Percentiles rank a stretch among this genome's conserved stretches.
Evolutionary conservation across 805 yeast species (phyloP).

Genomic region (Lachancea dasiensis): DNA sequence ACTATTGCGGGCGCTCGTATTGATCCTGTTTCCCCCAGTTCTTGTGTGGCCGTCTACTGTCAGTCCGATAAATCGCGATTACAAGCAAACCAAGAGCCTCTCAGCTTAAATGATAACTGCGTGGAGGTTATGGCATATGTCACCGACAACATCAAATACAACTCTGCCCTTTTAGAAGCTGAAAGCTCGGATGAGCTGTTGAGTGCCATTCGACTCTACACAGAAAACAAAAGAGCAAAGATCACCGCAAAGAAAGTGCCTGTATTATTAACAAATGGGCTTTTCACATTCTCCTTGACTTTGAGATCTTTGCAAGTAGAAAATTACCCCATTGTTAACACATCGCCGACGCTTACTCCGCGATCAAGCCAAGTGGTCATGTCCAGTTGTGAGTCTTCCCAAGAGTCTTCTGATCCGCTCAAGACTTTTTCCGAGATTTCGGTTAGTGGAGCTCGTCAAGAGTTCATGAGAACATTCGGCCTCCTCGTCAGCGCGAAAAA

Average conservation of each 20-base stretch:
- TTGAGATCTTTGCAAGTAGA: slow-evolving; percentile 1
- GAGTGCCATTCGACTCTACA: neutral
- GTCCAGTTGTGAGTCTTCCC: slow-evolving; percentile 5
- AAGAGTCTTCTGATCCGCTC: slow-evolving; percentile 5
- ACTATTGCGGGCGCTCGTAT: slow-evolving; percentile 2
- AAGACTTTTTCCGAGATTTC: slow-evolving; percentile 5
- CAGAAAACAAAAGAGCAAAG: neutral
- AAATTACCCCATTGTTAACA: neutral
- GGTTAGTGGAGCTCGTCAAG: slow-evolving; percentile 1
- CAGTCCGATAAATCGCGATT: neutral
- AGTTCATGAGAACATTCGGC: slow-evolving; percentile 9
- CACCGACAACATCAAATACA: slow-evolving; percentile 1
- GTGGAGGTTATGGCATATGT: slow-evolving; percentile 1
- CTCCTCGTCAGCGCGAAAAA: slow-evolving; percentile 9
- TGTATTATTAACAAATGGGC: slow-evolving; percentile 1
- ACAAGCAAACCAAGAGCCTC: neutral
- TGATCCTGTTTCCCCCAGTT: neutral
- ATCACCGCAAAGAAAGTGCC: slow-evolving; percentile 3
- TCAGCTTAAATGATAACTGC: slow-evolving; percentile 1
- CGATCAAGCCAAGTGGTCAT: slow-evolving; percentile 1
- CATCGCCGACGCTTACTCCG: neutral
- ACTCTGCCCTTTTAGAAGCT: neutral
- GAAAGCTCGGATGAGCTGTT: neutral
- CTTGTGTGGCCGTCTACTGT: slow-evolving; percentile 3
- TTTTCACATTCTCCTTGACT: slow-evolving; percentile 7